These are phyloP conservation scores for Cutaneotrichosporon dermatis DNA, from an alignment of 1,284 basidiomycete genomes.

Conservation along the genomic window DNA sequence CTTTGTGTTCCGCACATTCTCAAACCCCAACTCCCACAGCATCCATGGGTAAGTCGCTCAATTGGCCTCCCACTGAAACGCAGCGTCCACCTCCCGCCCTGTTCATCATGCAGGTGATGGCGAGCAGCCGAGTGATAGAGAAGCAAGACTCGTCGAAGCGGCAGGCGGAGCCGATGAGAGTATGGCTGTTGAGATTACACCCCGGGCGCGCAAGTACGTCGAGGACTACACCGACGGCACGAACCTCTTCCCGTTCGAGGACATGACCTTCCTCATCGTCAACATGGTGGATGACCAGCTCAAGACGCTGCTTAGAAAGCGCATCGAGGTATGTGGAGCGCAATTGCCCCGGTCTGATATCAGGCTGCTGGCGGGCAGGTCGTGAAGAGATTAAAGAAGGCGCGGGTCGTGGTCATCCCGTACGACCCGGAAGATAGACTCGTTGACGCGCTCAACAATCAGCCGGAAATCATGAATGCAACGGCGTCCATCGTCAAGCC, in stretches of 20 bases:
- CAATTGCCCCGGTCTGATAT: not conserved
- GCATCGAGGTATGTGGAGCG: not conserved
- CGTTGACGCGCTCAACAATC: not conserved
- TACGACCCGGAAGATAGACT: not conserved
- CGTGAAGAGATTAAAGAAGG: not conserved
- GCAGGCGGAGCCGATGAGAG: too few relatives aligned
- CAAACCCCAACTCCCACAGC: too few relatives aligned
- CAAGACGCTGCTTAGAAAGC: not conserved
- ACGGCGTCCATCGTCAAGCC: conserved; percentile 6
- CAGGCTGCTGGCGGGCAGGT: not conserved
- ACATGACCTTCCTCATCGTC: conserved; percentile 3
- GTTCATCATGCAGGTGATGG: too few relatives aligned
- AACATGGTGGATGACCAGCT: not conserved
- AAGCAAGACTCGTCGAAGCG: too few relatives aligned
- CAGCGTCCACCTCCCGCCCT: too few relatives aligned
- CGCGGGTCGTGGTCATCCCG: conserved; percentile 13
- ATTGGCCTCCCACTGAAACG: too few relatives aligned
- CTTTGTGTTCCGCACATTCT: too few relatives aligned
- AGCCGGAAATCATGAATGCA: not conserved
- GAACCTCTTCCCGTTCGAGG: conserved; percentile 1
- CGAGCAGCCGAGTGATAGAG: too few relatives aligned
- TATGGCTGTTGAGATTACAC: too few relatives aligned
- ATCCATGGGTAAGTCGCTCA: too few relatives aligned
- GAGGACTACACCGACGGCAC: not conserved
- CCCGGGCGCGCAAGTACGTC: not conserved